Evolutionary conservation across 441 rosid species (phyloP), one percentile per base, ranked within the genome.

Genomic region (Eruca vesicaria): DNA sequence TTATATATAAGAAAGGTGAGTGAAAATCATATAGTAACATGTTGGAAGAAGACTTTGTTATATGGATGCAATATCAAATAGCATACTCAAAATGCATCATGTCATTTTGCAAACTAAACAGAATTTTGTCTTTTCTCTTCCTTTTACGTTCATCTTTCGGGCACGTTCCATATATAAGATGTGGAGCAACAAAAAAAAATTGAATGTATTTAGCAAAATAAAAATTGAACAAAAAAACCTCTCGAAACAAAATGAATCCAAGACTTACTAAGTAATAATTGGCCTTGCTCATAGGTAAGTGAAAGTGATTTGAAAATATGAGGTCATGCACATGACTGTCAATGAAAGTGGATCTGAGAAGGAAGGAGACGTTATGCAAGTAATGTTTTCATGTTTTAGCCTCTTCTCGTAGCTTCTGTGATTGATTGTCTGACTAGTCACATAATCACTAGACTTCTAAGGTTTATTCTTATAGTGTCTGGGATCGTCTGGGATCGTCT

Each of bases 331-430:
- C 19, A n/a, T n/a, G n/a, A n/a, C 89, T 48, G 84, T 83, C 21
- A 81, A 82, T 38, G 81, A 73, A 36, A 73, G 68, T 69, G 81
- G 58, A 26, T 82, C 86, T 14, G 89, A 92, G 79, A 95, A 89
- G 83, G 98, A 91, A 7, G 90, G 84, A 32, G 97, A 95, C 74
- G 86, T 95, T 62, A 93, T 95, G 99, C 97, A 89, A 95, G 99
- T 95, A n/a, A 50, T 33, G 55, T 63, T 53, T 18, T 62, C 9
- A 9, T 7, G 3, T 48, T 48, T 21, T 48, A 48, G 5, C 48
- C 41, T 76, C 71, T 52, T 23, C n/a, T n/a, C n/a, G 26, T 23
- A 23, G 26, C 26, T 23, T 23, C 26, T n/a, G n/a, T n/a, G n/a
- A 3, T 23, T 1, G 26, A 23, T 23, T n/a, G n/a, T 23, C 26